These are phyloP conservation scores for Boletus subparvulus DNA, from an alignment of 768 basidiomycete species.

Conservation along the genomic window DNA sequence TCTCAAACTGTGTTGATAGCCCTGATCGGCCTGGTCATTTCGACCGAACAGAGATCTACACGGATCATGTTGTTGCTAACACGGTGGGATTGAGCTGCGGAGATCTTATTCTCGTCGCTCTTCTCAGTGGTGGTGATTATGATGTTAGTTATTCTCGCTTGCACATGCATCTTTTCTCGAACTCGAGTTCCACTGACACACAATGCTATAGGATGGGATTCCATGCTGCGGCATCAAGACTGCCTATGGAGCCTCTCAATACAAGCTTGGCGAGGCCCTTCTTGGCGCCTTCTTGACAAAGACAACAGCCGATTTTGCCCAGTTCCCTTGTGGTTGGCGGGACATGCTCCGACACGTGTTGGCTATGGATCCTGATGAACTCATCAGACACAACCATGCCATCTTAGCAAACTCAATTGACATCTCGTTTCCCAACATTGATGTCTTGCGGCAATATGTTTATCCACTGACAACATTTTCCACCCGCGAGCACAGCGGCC, in stretches of 20 bases:
- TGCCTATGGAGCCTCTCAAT: background rate
- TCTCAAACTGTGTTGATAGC: too few species aligned
- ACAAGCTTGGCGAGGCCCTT: background rate
- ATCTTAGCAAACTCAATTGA: background rate
- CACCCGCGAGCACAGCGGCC: too few species aligned
- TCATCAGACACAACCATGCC: background rate
- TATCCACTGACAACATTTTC: background rate
- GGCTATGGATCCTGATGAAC: background rate
- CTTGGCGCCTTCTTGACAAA: background rate
- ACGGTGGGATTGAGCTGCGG: background rate
- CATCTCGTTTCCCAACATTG: background rate
- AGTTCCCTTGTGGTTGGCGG: background rate
- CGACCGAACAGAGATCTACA: background rate
- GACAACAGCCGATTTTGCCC: background rate
- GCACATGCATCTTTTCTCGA: too few species aligned
- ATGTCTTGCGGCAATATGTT: background rate
- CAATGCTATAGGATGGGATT: background rate
- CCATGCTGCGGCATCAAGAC: background rate
- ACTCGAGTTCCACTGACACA: too few species aligned
- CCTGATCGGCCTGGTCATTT: background rate
- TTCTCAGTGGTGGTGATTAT: too few species aligned
- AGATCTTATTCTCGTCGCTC: too few species aligned
- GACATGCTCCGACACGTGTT: background rate
- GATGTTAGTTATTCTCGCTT: too few species aligned
- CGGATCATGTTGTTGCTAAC: background rate